These are phyloP conservation scores for Ensete ventricosum DNA, from an alignment of 176 grass and related monocot species.

Conservation along the genomic window DNA sequence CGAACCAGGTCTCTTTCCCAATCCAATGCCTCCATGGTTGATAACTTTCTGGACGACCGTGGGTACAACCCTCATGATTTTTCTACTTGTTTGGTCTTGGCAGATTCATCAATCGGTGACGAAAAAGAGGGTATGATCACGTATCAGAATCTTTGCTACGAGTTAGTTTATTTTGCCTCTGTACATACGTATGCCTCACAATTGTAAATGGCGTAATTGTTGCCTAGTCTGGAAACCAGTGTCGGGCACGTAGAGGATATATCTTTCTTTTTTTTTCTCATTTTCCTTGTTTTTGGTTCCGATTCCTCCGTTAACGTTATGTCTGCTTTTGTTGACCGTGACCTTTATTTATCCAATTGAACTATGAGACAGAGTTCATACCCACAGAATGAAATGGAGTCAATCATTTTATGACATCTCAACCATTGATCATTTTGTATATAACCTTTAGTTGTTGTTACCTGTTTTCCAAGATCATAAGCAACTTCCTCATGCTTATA, in stretches of 20 bases:
- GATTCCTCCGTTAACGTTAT: neutral
- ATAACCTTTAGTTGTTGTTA: no score
- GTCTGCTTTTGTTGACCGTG: neutral
- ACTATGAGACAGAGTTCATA: neutral
- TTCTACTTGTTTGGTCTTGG: conserved; percentile 68
- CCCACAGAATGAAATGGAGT: neutral
- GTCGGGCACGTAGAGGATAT: neutral
- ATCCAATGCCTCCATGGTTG: conserved; percentile 70
- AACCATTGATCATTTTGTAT: neutral
- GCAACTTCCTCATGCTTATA: no score
- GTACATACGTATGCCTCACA: conserved; percentile 17
- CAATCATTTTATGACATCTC: neutral
- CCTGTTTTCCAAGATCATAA: no score
- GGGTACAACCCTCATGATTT: conserved; percentile 35
- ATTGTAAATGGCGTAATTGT: conserved; percentile 57
- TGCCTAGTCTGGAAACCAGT: conserved; percentile 14
- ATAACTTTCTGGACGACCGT: conserved; percentile 55
- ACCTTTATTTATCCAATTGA: neutral
- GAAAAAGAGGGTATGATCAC: conserved; percentile 55
- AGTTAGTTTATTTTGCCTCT: conserved; percentile 18
- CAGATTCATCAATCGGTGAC: conserved; percentile 65
- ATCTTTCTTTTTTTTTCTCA: neutral
- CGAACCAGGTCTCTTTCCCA: conserved; percentile 73
- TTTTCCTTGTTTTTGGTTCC: neutral
- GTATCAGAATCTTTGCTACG: neutral